Base-by-base conservation (phyloP, 176 grass and related monocot genomes). In the Eremochloa ophiuroides region DNA sequence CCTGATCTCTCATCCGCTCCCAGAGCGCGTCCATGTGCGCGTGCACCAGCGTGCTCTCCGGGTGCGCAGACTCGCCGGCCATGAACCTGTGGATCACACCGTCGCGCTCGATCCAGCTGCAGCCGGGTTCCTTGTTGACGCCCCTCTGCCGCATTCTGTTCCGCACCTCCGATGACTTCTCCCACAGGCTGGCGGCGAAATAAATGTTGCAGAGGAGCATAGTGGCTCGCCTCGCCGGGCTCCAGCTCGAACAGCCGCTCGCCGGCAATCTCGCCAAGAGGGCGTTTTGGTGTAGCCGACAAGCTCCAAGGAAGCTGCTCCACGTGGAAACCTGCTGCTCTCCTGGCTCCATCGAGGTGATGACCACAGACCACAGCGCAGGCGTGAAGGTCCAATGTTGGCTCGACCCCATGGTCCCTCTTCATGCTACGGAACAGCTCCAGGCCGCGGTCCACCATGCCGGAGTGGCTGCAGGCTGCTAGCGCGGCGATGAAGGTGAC, bases 151-250 rank as follows among this genome's bases (percentile, higher is more conserved):
- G 80, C 95, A 98, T 98, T 48, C 78, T 40, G 30, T 23, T 83
- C 37, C 95, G 85, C 33, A 91, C 92, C 79, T 83, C 83, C 35
- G 55, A 74, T 4, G 92, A 81, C 63, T 91, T 82, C 2, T 91
- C 71, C 90, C 92, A 94, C 18, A 85, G 66, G 5, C 95, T 88
- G 4, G 86, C 77, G 8, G 92, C 92, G 0, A 92, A 89, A 48
- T 98, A 98, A 55, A 98, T 98, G 91, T 98, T 98, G 78, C 90
- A 94, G 16, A 94, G 90, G 16, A 98, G 86, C 9, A 98, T 98
- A 98, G 75, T 98, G 92, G 87, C 92, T 98, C 0, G 92, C 84
- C 80, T 94, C 90, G 39, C 91, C 74, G 10, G 95, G 92, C 78
- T 94, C 92, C 15, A 98, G 92, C 90, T 98, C 84, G 33, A 98